Evolutionary conservation across 768 basidiomycete species (phyloP).

Genomic region (Pulveroboletus frians): DNA sequence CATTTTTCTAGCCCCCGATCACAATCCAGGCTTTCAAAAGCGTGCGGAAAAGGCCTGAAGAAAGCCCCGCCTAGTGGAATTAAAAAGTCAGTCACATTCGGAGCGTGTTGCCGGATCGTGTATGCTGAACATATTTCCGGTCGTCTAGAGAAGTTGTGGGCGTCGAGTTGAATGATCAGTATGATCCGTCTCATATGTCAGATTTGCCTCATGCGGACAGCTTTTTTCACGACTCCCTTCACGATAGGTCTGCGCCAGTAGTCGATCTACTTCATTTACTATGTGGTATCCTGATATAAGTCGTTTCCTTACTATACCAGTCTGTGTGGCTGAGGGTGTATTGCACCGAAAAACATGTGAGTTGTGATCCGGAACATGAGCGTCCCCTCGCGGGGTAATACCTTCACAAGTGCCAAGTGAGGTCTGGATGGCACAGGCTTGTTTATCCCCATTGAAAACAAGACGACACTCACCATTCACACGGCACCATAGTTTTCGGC

Average conservation of each 20-base stretch:
- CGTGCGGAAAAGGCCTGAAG: slow-evolving; percentile 3
- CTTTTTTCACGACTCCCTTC: not conserved
- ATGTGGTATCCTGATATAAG: not conserved
- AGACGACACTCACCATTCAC: not conserved
- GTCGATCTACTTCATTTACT: not conserved
- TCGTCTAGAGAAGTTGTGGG: not conserved
- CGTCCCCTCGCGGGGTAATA: not conserved
- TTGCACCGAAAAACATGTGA: not conserved
- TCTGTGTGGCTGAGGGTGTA: not conserved
- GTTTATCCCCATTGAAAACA: not conserved
- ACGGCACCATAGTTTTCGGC: no score
- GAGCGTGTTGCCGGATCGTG: not conserved
- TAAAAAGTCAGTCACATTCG: not conserved
- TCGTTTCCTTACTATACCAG: not conserved
- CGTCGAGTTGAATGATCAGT: not conserved
- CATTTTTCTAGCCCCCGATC: slow-evolving; percentile 12
- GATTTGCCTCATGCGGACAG: not conserved
- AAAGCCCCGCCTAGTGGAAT: slow-evolving; percentile 4
- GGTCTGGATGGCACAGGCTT: not conserved
- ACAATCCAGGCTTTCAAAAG: slow-evolving; percentile 11
- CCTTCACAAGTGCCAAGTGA: not conserved
- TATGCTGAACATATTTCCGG: not conserved
- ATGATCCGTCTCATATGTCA: not conserved
- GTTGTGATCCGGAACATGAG: not conserved
- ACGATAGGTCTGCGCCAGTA: not conserved